Conservation (phyloP, 176 grass and related monocot genomes). For the Aegilops sharonensis region DNA sequence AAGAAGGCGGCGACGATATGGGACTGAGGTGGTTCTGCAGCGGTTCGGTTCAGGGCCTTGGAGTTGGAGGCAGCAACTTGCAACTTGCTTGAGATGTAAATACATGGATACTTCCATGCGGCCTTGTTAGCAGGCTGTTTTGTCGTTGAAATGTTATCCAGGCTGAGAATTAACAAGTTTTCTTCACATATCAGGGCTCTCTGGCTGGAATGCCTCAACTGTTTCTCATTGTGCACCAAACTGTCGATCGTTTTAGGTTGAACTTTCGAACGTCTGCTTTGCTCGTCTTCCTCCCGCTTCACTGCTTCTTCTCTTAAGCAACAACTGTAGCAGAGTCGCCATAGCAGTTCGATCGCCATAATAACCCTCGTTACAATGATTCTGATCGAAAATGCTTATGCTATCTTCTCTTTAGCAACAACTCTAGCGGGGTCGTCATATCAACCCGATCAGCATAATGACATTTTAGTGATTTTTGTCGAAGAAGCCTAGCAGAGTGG, state of each 20-base stretch:
- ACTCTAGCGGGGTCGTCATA: too few relatives aligned
- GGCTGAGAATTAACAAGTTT: neutral
- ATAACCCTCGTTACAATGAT: too few relatives aligned
- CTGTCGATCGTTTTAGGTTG: neutral
- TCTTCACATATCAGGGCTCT: neutral
- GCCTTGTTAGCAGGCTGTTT: slow-evolving; percentile 24
- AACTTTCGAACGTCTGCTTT: neutral
- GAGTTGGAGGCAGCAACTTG: neutral
- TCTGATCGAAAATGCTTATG: too few relatives aligned
- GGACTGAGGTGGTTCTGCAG: slow-evolving; percentile 19
- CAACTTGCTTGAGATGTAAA: slow-evolving; percentile 45
- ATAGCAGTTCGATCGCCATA: too few relatives aligned
- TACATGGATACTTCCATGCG: slow-evolving; percentile 24
- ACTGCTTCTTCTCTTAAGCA: too few relatives aligned
- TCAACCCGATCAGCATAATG: too few relatives aligned
- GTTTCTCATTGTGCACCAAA: neutral
- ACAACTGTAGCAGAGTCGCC: too few relatives aligned
- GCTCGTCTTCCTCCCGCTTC: too few relatives aligned
- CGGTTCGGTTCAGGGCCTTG: neutral
- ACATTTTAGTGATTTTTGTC: too few relatives aligned
- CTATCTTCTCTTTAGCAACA: too few relatives aligned
- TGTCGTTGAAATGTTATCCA: slow-evolving; percentile 19
- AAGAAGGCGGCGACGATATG: slow-evolving; percentile 37
- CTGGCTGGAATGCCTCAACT: neutral
- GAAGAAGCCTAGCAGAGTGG: too few relatives aligned